phyloP scores from a whole-genome alignment of 2,329 filamentous ascomycete species.

The Trichoderma brevicompactum region DNA sequence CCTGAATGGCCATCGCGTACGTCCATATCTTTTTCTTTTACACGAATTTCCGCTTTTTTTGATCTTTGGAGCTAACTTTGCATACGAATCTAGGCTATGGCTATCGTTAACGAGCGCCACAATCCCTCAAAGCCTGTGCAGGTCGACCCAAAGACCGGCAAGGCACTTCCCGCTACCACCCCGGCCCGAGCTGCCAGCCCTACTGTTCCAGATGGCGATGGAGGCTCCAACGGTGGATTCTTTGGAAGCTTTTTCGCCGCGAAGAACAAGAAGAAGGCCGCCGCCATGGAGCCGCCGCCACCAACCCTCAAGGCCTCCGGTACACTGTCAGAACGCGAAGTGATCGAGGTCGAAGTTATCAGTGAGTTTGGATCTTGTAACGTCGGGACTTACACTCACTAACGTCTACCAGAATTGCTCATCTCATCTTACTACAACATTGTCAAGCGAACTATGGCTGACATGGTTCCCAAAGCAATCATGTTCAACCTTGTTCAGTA shows the following conservation, averaged over 20 bases:
- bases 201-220: slow-evolving; percentile 59
- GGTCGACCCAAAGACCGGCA: slow-evolving; percentile 98
- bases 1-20: slow-evolving; percentile 86
- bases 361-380: slow-evolving; percentile 64
- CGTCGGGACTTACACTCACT: slow-evolving; percentile 19
- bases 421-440: slow-evolving; percentile 99
- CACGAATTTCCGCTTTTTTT: not conserved
- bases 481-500: slow-evolving; percentile 97
- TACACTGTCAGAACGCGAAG: slow-evolving; percentile 89
- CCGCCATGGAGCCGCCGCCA: slow-evolving; percentile 97
- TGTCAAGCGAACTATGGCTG: slow-evolving; percentile 96
- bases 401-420: slow-evolving; percentile 70
- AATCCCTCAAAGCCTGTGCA: slow-evolving; percentile 82
- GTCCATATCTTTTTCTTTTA: slow-evolving; percentile 35
- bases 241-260: slow-evolving; percentile 98
- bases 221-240: slow-evolving; percentile 73
- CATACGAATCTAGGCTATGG: slow-evolving; percentile 71
- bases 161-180: slow-evolving; percentile 73
- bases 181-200: slow-evolving; percentile 79
- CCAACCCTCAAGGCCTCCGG: slow-evolving; percentile 92
- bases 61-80: slow-evolving; percentile 29
- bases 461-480: slow-evolving; percentile 99
- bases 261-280: slow-evolving; percentile 99
- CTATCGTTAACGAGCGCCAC: slow-evolving; percentile 93
- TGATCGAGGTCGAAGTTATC: slow-evolving; percentile 96